Base-by-base conservation (phyloP, 306 rosid genomes). In the Chamaecrista fasciculata region DNA sequence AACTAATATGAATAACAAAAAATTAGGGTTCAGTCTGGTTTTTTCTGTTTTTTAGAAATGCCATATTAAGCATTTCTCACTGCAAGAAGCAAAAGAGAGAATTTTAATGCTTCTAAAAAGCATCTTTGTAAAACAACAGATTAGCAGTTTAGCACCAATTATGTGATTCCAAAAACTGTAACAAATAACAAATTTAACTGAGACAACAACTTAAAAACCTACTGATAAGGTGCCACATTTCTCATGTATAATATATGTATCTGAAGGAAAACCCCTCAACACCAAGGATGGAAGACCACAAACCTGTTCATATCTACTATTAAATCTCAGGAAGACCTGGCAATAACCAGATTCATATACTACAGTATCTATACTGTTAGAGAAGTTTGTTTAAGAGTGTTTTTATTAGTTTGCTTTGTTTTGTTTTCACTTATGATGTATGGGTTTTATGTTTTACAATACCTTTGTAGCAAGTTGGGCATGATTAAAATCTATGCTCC, bases 121-220 rank as follows among this genome's bases (percentile, higher is more conserved):
- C 8, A 48, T 64, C 29, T 52, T 40, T 52, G 20, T 55, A 73
- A 52, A 51, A 26, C 29, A 37, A 51, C 11, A 52, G 23, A 40
- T 68, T 36, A 14, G 47, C 73, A 40, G 23, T 29, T 68, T 36
- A 14, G 47, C 73, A 40, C 63, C 20, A 63, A 49, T 25, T 11
- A 37, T 18, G 46, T 39, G 64, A 51, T 34, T 20, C 66, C 36
- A 53, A 12, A 62, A 62, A 29, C 11, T n/a, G 52, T 42, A 44
- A 51, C 31, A 50, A 57, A 29, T n/a, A n/a, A 18, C 42, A 59
- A 2, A 4, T 10, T 18, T 37, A 19, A 3, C 14, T 62, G 34
- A n/a, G 6, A 2, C 1, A 43, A 16, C 25, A 61, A 39, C 49
- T 20, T 11, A 37, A 7, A 28, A 37, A 37, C 49, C 50, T 20